Evolutionary conservation across 345 rosid species (phyloP), one percentile per base, ranked within the genome.

Genomic region (Citrus sp.): DNA sequence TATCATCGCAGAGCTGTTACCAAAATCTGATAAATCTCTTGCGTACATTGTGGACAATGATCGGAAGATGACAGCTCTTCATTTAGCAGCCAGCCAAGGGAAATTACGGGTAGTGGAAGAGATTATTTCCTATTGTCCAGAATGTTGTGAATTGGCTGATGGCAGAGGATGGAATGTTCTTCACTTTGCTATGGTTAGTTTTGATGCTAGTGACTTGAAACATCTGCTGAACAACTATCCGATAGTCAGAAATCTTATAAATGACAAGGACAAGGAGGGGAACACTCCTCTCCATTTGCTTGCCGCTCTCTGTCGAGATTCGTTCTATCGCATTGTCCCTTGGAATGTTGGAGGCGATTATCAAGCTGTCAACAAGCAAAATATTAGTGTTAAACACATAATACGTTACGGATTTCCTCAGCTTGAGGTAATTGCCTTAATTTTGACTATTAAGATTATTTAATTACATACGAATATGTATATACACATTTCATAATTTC

Each of bases 71-170:
- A 40, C 55, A 5, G 24, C 74, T 25, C 35, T 70, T 25, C 74
- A 70, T 49, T 24, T 70, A 25, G 73, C 73, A 70, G 73, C 58
- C 35, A 22, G 58, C 59, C 59, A 27, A 46, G 58, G 37, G 4
- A 1, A 46, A 7, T 0, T 0, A 3, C 0, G 7, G 2, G 4
- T 27, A 7, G 30, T 70, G 0, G 0, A 7, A 1, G 0, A 2
- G 19, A 25, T 70, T n/a, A 25, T 70, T 25, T 7, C 14, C 9
- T 0, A 25, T 2, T 70, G 38, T 51, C 59, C 59, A 0, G 73
- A 70, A 46, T 70, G 73, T 27, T 27, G 12, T 49, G 73, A 49
- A n/a, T 4, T 70, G 37, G 73, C 14, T 2, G 73, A 49, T 49
- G 19, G 7, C 1, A 46, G 38, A 18, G 73, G 73, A 7, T 46